Conservation (phyloP, 148 eudicot species). For the Camellia sinensis region DNA sequence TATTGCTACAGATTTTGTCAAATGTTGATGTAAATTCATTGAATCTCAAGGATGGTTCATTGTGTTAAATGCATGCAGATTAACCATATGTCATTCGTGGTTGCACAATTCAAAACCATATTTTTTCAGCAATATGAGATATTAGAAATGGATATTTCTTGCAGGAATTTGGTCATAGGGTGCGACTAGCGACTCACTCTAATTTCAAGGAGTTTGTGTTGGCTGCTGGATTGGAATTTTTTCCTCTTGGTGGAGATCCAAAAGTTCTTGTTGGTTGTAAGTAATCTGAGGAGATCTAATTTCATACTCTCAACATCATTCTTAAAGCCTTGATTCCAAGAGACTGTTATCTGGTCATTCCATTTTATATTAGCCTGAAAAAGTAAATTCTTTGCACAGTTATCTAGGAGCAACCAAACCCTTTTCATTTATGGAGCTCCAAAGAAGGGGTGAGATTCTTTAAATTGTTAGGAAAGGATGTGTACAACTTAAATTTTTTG, state of each 20-base stretch:
- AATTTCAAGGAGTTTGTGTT: slow-evolving; percentile 79
- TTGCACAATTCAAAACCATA: background rate
- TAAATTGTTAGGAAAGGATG: background rate
- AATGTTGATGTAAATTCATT: background rate
- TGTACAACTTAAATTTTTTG: background rate
- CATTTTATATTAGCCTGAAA: background rate
- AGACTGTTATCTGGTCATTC: background rate
- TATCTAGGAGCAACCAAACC: background rate
- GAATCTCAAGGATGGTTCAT: background rate
- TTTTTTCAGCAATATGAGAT: background rate
- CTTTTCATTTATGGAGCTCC: background rate
- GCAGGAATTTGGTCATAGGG: slow-evolving; percentile 87
- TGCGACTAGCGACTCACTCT: slow-evolving; percentile 78
- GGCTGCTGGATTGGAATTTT: slow-evolving; percentile 81
- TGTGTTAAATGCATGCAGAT: background rate
- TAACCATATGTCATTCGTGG: background rate
- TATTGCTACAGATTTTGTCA: background rate
- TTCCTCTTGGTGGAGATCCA: slow-evolving; percentile 83
- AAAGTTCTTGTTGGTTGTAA: slow-evolving; percentile 80
- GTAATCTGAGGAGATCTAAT: slow-evolving; percentile 11
- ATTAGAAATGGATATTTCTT: slow-evolving; percentile 10
- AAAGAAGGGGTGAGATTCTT: background rate
- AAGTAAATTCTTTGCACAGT: background rate
- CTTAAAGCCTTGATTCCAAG: background rate
- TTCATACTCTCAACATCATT: background rate